Conservation (phyloP, 1,139 yeast species). For the Zygoascus hellenicus region DNA sequence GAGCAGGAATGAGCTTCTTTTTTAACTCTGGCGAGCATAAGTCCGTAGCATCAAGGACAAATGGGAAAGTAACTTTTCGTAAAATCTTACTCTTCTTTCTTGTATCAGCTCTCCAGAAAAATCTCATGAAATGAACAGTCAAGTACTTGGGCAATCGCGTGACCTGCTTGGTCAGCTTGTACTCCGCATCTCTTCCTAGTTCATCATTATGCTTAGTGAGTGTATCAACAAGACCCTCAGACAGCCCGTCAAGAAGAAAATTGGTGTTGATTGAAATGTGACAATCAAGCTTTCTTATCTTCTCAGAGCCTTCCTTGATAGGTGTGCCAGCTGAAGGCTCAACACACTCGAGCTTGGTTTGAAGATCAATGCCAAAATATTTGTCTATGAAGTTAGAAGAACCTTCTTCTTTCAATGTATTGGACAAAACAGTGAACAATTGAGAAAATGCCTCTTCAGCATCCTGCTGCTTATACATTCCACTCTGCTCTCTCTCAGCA, state of each 20-base stretch:
- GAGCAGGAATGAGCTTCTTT: constrained; percentile 56
- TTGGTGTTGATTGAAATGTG: constrained; percentile 84
- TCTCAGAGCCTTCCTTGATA: constrained; percentile 44
- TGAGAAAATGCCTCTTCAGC: constrained; percentile 96
- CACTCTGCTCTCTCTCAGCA: constrained; percentile 62
- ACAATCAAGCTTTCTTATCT: constrained; percentile 70
- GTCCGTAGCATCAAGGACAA: constrained; percentile 73
- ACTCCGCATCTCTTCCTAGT: constrained; percentile 64
- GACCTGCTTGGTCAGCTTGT: constrained; percentile 62
- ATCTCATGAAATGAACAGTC: constrained; percentile 88
- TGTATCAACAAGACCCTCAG: constrained; percentile 67
- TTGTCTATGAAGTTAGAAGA: constrained; percentile 41
- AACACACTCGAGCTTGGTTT: constrained; percentile 51
- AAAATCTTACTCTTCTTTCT: constrained; percentile 86
- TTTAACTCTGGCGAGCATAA: constrained; percentile 72
- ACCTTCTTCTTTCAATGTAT: constrained; percentile 17
- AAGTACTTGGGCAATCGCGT: constrained; percentile 80
- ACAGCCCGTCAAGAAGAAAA: constrained; percentile 79
- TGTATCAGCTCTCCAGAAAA: constrained; percentile 92
- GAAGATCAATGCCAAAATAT: constrained; percentile 60
- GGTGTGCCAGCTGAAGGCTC: constrained; percentile 53
- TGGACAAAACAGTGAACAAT: constrained; percentile 50
- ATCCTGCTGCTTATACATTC: constrained; percentile 88
- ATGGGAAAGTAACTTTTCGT: constrained; percentile 91
- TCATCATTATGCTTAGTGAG: constrained; percentile 72